phyloP scores from a whole-genome alignment of 2,329 filamentous ascomycete species.

The Aspergillus fijiensis region DNA sequence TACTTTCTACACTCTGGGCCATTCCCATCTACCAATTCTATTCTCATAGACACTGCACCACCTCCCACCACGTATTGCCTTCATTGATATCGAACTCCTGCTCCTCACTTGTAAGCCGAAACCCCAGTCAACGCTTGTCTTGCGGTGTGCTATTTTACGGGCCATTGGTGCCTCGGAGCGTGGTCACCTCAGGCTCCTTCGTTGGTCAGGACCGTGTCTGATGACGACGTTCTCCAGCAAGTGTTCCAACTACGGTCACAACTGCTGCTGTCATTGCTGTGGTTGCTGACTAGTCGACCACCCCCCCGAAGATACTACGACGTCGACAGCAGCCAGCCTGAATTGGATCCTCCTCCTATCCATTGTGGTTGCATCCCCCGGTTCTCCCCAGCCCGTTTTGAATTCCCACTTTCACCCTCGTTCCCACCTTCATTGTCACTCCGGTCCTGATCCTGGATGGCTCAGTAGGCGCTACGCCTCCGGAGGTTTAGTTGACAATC shows the following conservation, averaged over 20 bases:
- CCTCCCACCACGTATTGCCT: not conserved
- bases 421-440: not conserved
- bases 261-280: constrained; percentile 4
- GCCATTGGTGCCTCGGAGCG: not conserved
- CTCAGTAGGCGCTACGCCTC: not conserved
- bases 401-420: constrained; percentile 11
- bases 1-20: not conserved
- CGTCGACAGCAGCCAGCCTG: constrained; percentile 7
- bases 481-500: constrained; percentile 10
- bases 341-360: constrained; percentile 7
- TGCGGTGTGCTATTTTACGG: not conserved
- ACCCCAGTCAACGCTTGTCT: not conserved
- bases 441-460: not conserved
- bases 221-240: constrained; percentile 4
- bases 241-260: not conserved
- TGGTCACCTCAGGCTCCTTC: constrained; percentile 7
- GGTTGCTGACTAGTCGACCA: constrained; percentile 1
- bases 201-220: constrained; percentile 4
- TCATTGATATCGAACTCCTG: not conserved
- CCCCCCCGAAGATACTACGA: not conserved
- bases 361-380: constrained; percentile 8
- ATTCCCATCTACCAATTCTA: constrained; percentile 3
- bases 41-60: constrained; percentile 1
- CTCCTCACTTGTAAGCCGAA: constrained; percentile 2
- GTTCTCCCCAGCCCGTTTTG: constrained; percentile 4